A percentile compares a stretch with the other conserved stretches of the same genome.
Conservation (phyloP, 352 stramenopile species). For the Pythium phragmiticola region DNA sequence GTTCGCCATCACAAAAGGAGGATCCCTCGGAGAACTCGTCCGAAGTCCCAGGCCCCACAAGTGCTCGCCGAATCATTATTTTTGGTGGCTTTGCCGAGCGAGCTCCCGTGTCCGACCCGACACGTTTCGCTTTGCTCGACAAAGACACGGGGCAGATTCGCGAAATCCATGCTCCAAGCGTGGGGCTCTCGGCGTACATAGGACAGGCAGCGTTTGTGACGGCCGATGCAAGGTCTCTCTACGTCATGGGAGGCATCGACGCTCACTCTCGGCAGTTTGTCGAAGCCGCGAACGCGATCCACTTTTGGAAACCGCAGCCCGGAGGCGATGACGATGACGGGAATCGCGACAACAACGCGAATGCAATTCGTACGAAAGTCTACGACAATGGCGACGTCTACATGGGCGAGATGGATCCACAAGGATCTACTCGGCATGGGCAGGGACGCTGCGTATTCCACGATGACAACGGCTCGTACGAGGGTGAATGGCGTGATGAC, state of each 20-base stretch:
- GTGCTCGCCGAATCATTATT: conserved; percentile 36
- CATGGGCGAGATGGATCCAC: conserved; percentile 54
- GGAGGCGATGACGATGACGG: conserved; percentile 13
- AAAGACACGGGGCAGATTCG: conserved; percentile 26
- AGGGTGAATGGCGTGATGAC: conserved; percentile 66
- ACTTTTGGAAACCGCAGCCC: conserved; percentile 65
- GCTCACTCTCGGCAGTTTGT: conserved; percentile 31
- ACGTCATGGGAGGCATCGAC: conserved; percentile 54
- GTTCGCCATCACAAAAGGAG: neutral
- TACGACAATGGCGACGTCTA: conserved; percentile 71
- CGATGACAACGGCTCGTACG: conserved; percentile 52
- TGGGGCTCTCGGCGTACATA: conserved; percentile 43
- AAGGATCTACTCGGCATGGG: conserved; percentile 37
- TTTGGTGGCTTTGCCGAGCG: conserved; percentile 56
- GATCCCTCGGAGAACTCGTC: neutral
- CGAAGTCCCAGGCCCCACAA: conserved; percentile 1
- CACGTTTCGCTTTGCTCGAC: conserved; percentile 36
- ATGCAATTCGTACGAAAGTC: conserved; percentile 45
- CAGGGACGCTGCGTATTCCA: conserved; percentile 63
- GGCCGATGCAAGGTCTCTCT: conserved; percentile 46
- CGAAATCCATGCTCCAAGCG: conserved; percentile 33
- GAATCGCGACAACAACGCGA: conserved; percentile 31
- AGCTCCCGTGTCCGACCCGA: conserved; percentile 1
- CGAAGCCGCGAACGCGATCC: conserved; percentile 41
- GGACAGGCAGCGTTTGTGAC: conserved; percentile 40